A percentile compares a stretch with the other conserved stretches of the same genome.
Evolutionary conservation across 192 early-diverging fungal species (phyloP).

Genomic region (Dispira simplex): DNA sequence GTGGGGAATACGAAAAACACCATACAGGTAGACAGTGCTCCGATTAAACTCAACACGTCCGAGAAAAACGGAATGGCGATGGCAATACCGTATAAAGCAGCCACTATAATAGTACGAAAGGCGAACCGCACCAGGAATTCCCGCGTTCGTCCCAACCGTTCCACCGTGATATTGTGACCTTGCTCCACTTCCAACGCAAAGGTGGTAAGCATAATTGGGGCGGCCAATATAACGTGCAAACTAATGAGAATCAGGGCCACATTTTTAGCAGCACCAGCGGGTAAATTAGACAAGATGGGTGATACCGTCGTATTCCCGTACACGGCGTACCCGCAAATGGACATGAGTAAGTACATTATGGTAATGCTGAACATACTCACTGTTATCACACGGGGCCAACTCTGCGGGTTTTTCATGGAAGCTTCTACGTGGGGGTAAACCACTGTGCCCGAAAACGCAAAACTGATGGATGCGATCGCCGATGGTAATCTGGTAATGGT

Average conservation of each 20-base stretch:
- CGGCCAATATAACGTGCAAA: constrained; percentile 64
- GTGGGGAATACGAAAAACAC: constrained; percentile 77
- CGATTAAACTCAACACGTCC: constrained; percentile 66
- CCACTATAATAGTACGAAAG: constrained; percentile 39
- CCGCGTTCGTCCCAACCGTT: constrained; percentile 24
- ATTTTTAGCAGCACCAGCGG: constrained; percentile 37
- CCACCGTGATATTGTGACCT: constrained; percentile 39
- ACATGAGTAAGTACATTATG: constrained; percentile 47
- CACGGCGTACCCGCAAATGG: constrained; percentile 51
- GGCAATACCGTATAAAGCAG: constrained; percentile 35
- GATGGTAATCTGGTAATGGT: constrained; percentile 44
- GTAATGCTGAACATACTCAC: constrained; percentile 46
- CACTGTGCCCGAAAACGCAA: constrained; percentile 57
- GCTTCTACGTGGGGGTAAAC: constrained; percentile 70
- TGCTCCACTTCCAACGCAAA: constrained; percentile 61
- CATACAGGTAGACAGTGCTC: constrained; percentile 60
- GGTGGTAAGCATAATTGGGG: constrained; percentile 60
- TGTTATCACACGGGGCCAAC: constrained; percentile 52
- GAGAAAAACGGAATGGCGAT: constrained; percentile 64
- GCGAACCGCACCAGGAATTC: constrained; percentile 38
- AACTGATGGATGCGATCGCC: constrained; percentile 52
- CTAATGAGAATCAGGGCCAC: constrained; percentile 60
- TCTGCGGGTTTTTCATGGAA: constrained; percentile 51
- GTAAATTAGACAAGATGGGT: constrained; percentile 57
- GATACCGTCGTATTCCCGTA: constrained; percentile 51